Base-by-base conservation (phyloP, 306 rosid species). In the Calophaca sinica region DNA sequence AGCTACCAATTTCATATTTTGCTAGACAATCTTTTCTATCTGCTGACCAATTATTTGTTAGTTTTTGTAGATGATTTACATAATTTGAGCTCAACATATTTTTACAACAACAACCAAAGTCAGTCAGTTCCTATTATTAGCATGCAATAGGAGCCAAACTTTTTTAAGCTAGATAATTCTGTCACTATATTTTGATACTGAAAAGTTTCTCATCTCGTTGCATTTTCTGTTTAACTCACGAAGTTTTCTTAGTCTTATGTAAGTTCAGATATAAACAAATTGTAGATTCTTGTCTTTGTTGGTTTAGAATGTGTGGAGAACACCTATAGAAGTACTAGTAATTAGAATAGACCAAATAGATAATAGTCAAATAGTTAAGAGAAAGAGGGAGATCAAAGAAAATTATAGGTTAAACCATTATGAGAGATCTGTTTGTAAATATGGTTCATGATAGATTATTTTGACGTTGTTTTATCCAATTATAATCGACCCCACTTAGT, bases 1-100 rank as follows among this genome's bases (percentile, higher is more conserved):
- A 26, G 14, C 29, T 35, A 48, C 55, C 49, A 70, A 11, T 45
- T 45, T 60, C 64, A 26, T 6, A 4, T 42, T 31, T 32, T 52
- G 9, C n/a, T 10, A 7, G 33, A 52, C 41, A 78, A 51, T 31
- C n/a, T 68, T 68, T 7, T 62, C 2, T 33, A 42, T 54, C 15
- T 42, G 49, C 2, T 4, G 62, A n/a, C 46, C 3, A 26, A 2
- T 10, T 33, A n/a, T 36, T 33, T 61, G 14, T 45, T 70, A n/a
- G 29, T 64, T 72, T 73, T 55, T 62, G 13, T 64, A n/a, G 20
- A 58, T 48, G 15, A 35, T 79, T 72, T n/a, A 55, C 36, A 48
- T 11, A 20, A 20, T 4, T 39, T 72, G 52, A 48, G 29, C 62
- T 60, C 2, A 33, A 6, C 7, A 9, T 64, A 42, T 41, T 64